Evolutionary conservation across 2,329 filamentous ascomycete genomes (phyloP).

Genomic region (Penicillium sp.): DNA sequence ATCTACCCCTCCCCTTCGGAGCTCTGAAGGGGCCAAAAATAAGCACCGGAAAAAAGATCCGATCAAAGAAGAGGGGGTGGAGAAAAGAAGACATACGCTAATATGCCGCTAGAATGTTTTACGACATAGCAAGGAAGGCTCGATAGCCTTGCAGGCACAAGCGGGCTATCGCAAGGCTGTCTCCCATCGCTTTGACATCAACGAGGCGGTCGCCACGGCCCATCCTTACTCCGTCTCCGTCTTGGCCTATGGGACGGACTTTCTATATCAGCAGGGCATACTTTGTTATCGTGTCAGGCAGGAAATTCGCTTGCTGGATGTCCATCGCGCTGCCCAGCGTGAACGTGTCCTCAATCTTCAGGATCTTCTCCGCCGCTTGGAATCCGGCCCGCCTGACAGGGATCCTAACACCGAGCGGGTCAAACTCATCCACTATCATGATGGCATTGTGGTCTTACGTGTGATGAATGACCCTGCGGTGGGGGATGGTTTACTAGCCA

Average conservation of each 20-base stretch:
- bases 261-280: constrained; percentile 66
- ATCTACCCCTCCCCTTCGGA: background rate
- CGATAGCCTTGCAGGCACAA: constrained; percentile 39
- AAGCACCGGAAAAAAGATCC: too few species aligned
- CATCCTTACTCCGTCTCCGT: constrained; percentile 65
- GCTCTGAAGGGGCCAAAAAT: constrained; percentile 2
- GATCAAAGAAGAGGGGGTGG: too few species aligned
- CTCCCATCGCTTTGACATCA: constrained; percentile 64
- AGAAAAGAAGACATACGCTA: too few species aligned
- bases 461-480: constrained; percentile 51
- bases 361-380: constrained; percentile 41
- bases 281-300: constrained; percentile 65
- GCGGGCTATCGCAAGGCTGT: constrained; percentile 59
- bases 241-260: constrained; percentile 64
- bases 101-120: constrained; percentile 51
- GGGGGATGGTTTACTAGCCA: constrained; percentile 59
- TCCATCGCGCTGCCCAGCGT: constrained; percentile 53
- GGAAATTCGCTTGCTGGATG: constrained; percentile 62
- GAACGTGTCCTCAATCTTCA: constrained; percentile 64
- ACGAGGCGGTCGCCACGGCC: constrained; percentile 63
- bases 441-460: constrained; percentile 62
- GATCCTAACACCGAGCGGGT: constrained; percentile 51
- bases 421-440: constrained; percentile 60
- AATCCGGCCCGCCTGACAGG: constrained; percentile 37
- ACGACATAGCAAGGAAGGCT: constrained; percentile 51